A percentile compares a stretch with the other conserved stretches of the same genome.
These are phyloP conservation scores for Microglena sp. DNA, from an alignment of 139 green algal genomes.

Conservation along the genomic window DNA sequence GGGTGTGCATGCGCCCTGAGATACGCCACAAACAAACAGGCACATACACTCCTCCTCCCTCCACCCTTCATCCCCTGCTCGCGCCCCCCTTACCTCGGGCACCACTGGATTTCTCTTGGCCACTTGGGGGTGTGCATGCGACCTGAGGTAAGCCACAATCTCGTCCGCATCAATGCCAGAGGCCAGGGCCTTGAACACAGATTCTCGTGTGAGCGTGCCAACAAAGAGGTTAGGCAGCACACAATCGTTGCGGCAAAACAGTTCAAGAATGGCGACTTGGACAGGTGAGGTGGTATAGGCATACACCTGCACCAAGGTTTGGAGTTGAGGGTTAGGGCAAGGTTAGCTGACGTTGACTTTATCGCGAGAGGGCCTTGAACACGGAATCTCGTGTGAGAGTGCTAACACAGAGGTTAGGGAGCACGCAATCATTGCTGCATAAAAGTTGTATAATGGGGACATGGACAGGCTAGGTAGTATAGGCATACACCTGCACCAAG, in stretches of 20 bases:
- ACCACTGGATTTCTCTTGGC: constrained; percentile 6
- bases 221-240: constrained; percentile 85
- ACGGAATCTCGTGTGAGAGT: no score
- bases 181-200: constrained; percentile 47
- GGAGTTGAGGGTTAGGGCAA: no score
- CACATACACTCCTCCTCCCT: no score
- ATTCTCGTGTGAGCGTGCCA: constrained; percentile 68
- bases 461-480: constrained; percentile 62
- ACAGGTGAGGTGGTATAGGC: constrained; percentile 70
- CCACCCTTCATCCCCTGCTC: no score
- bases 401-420: constrained; percentile 30
- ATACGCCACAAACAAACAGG: no score
- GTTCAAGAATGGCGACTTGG: constrained; percentile 50
- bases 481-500: constrained; percentile 68
- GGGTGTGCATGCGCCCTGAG: no score
- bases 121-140: constrained; percentile 44
- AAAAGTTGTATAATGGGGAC: constrained; percentile 40
- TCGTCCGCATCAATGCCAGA: constrained; percentile 45
- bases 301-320: constrained; percentile 58
- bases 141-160: constrained; percentile 46
- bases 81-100: constrained; percentile 21
- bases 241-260: constrained; percentile 66
- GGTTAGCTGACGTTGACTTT: neutral
- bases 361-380: neutral
- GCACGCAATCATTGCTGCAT: constrained; percentile 16